Evolutionary conservation across 2,329 filamentous ascomycete genomes (phyloP).

Genomic region (Penicillium concentricum): DNA sequence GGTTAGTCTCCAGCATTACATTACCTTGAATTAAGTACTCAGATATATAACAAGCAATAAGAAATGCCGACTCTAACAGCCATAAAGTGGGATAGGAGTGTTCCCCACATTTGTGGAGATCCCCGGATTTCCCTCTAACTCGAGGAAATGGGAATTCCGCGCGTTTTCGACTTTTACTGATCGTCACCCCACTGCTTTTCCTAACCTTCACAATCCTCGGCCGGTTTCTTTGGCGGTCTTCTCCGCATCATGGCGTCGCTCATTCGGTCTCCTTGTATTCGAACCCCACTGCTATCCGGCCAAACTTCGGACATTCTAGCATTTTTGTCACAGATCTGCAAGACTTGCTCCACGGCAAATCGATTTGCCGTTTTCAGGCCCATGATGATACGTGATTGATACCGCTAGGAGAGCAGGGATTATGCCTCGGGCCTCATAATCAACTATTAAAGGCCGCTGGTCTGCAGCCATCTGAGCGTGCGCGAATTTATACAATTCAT

Average conservation of each 20-base stretch:
- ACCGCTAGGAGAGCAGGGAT: neutral
- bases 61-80: conserved; percentile 17
- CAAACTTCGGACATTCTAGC: neutral
- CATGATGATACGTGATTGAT: neutral
- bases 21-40: too few species aligned
- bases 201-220: too few species aligned
- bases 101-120: conserved; percentile 19
- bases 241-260: neutral
- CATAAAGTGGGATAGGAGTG: neutral
- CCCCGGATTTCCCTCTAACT: conserved; percentile 10
- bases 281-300: neutral
- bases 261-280: neutral
- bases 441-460: neutral
- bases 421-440: neutral
- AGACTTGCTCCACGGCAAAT: neutral
- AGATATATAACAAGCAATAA: neutral
- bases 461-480: neutral
- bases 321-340: neutral
- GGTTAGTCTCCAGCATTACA: too few species aligned
- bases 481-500: neutral
- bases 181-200: neutral
- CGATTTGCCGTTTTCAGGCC: neutral
- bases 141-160: neutral
- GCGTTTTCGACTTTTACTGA: neutral
- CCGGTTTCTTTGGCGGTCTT: neutral